Percentiles rank a stretch among this genome's conserved stretches.
Evolutionary conservation across 768 basidiomycete species (phyloP).

Genomic region (Tulasnella sp.): DNA sequence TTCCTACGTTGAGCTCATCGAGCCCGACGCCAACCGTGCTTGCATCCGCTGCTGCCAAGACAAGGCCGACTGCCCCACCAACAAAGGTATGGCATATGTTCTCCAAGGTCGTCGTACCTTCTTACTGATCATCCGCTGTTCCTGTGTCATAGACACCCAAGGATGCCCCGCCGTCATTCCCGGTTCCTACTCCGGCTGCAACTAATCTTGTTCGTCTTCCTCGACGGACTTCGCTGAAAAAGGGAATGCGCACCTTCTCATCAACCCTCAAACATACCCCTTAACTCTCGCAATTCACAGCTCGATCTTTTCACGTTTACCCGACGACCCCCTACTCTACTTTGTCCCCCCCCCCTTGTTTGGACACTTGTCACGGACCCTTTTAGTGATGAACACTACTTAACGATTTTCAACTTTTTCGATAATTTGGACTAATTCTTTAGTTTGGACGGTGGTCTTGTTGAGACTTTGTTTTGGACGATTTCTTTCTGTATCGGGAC

Average conservation of each 20-base stretch:
- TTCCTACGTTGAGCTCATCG: constrained; percentile 29
- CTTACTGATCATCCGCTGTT: background rate
- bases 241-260: background rate
- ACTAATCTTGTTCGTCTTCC: background rate
- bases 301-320: background rate
- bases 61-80: constrained; percentile 22
- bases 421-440: background rate
- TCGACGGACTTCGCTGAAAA: background rate
- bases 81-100: background rate
- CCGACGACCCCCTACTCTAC: background rate
- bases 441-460: background rate
- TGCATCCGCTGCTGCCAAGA: constrained; percentile 31
- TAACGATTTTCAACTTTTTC: background rate
- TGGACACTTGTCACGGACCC: background rate
- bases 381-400: background rate
- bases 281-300: background rate
- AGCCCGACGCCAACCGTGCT: constrained; percentile 22
- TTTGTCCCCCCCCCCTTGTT: background rate
- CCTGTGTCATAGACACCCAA: constrained; percentile 15
- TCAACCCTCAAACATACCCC: background rate
- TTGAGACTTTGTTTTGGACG: background rate
- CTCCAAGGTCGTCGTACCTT: background rate
- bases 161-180: constrained; percentile 26
- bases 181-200: constrained; percentile 17
- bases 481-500: background rate